These are phyloP conservation scores for Fusarium aywerte DNA, from an alignment of 2,329 filamentous ascomycete species.

Conservation along the genomic window DNA sequence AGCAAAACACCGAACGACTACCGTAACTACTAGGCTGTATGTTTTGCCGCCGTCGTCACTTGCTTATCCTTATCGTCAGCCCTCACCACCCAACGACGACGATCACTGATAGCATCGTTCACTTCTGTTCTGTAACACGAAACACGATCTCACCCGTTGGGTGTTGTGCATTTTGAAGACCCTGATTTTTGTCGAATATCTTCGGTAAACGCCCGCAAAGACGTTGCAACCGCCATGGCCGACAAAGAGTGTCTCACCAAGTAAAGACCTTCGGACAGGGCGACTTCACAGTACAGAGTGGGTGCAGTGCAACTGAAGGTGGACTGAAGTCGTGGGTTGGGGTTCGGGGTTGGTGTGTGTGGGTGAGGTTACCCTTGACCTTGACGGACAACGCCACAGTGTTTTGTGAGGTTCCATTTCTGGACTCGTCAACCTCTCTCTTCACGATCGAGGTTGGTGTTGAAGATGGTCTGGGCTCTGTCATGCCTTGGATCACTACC, in stretches of 20 bases:
- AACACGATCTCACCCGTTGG: conserved; percentile 4
- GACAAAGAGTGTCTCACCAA: conserved; percentile 34
- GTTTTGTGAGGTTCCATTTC: conserved; percentile 6
- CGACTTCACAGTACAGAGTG: conserved; percentile 21
- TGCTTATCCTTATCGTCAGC: conserved; percentile 23
- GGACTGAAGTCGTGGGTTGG: conserved; percentile 14
- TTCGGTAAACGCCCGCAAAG: conserved; percentile 26
- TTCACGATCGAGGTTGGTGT: conserved; percentile 22
- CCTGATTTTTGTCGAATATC: not conserved
- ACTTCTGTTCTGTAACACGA: conserved; percentile 7
- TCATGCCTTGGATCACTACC: conserved; percentile 27
- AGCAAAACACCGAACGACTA: conserved; percentile 2
- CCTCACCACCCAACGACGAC: conserved; percentile 1
- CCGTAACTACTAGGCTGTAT: not conserved
- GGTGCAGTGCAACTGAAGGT: conserved; percentile 8
- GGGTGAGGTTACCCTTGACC: conserved; percentile 20
- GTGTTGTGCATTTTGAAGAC: conserved; percentile 2
- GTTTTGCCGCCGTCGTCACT: conserved; percentile 39
- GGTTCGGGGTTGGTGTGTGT: conserved; percentile 27
- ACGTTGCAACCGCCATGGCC: conserved; percentile 18
- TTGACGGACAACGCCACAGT: conserved; percentile 22
- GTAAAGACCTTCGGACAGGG: conserved; percentile 26
- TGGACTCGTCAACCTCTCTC: conserved; percentile 22
- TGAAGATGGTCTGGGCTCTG: conserved; percentile 17
- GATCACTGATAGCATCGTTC: conserved; percentile 16